A percentile compares a stretch with the other conserved stretches of the same genome.
These are phyloP conservation scores for Exutisphaerella laricina DNA, from an alignment of 2,329 filamentous ascomycete species.

Conservation along the genomic window DNA sequence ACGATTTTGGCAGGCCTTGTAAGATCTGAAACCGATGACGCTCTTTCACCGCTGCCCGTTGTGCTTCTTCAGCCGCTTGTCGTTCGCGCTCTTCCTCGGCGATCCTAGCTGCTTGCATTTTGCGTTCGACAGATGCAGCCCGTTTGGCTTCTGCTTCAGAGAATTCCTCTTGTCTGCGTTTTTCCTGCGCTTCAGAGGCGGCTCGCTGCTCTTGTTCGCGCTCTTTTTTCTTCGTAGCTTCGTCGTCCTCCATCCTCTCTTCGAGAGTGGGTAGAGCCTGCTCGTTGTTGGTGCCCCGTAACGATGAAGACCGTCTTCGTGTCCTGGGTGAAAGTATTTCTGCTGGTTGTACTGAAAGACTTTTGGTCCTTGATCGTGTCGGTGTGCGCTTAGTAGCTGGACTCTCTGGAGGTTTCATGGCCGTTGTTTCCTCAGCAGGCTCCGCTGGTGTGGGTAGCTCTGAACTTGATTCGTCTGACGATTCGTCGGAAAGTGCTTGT, in stretches of 20 bases:
- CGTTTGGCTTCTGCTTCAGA: conserved; percentile 17
- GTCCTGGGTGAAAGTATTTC: conserved; percentile 19
- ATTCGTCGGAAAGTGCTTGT: conserved; percentile 26
- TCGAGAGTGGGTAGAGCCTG: conserved; percentile 22
- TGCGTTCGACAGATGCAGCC: too few species aligned
- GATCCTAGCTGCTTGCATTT: conserved; percentile 13
- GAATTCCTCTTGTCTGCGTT: conserved; percentile 25
- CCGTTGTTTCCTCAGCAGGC: conserved; percentile 10
- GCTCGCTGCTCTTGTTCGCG: conserved; percentile 14
- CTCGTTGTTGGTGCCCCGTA: conserved; percentile 21
- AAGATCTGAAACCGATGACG: conserved; percentile 21
- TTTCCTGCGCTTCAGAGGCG: conserved; percentile 19
- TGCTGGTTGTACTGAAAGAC: conserved; percentile 22
- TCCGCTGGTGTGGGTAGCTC: conserved; percentile 19
- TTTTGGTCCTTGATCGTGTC: conserved; percentile 26
- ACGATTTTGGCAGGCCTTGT: conserved; percentile 20
- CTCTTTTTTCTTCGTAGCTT: conserved; percentile 20
- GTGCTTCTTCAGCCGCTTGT: conserved; percentile 4
- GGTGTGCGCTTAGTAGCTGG: conserved; percentile 21
- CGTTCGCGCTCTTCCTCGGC: conserved; percentile 24
- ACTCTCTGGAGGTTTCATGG: conserved; percentile 28
- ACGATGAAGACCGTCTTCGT: conserved; percentile 25
- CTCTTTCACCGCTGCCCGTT: conserved; percentile 21
- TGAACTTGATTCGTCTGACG: conserved; percentile 25
- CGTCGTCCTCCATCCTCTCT: conserved; percentile 20